Conservation (phyloP, 345 rosid species). For the Brassica cretica region DNA sequence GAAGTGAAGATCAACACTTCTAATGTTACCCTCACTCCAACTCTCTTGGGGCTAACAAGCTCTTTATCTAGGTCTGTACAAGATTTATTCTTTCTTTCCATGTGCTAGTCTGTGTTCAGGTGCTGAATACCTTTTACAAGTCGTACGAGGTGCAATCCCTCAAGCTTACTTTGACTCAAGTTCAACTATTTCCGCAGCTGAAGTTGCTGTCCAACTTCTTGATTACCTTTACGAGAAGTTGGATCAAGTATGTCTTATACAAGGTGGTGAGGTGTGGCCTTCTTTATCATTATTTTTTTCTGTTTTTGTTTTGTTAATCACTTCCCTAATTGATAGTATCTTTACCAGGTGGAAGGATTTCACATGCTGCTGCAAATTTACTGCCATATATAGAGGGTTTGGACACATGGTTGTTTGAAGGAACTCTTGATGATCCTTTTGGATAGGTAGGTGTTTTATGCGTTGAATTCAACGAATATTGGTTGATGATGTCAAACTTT, state of each 20-base stretch:
- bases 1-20: conserved; percentile 61
- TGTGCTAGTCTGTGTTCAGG: conserved; percentile 37
- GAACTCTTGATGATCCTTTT: conserved; percentile 86
- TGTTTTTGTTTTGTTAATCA: conserved; percentile 7
- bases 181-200: conserved; percentile 58
- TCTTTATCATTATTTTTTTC: conserved; percentile 7
- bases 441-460: conserved; percentile 66
- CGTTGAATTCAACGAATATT: not conserved
- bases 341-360: conserved; percentile 77
- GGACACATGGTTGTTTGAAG: conserved; percentile 92
- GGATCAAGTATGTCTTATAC: conserved; percentile 80
- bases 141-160: conserved; percentile 73
- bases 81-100: not conserved
- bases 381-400: conserved; percentile 74
- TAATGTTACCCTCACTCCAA: conserved; percentile 47
- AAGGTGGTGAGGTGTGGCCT: conserved; percentile 85
- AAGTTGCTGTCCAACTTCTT: conserved; percentile 64
- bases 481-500: conserved; percentile 8
- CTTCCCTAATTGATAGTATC: conserved; percentile 24
- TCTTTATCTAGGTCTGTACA: conserved; percentile 69
- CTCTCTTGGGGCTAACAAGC: conserved; percentile 79
- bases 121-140: conserved; percentile 50
- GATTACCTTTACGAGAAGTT: conserved; percentile 77
- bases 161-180: conserved; percentile 50
- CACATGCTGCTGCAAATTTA: conserved; percentile 68